These are phyloP conservation scores for Leonotis leonurus DNA, from an alignment of 257 asterid species.

Conservation along the genomic window DNA sequence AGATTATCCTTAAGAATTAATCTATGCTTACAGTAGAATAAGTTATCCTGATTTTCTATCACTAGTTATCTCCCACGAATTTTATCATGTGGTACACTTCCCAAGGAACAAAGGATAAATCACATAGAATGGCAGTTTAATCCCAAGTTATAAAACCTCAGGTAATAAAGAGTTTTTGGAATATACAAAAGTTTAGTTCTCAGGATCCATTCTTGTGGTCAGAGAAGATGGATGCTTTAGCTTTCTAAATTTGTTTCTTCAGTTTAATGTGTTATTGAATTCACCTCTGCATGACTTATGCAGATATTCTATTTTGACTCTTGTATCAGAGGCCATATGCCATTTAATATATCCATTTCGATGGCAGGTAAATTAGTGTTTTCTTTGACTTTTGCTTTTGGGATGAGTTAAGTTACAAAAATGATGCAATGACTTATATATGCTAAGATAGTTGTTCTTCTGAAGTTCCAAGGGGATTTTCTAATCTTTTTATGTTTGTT, in stretches of 20 bases:
- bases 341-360: conserved; percentile 97
- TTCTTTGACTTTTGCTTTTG: conserved; percentile 12
- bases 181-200: no score
- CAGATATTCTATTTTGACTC: conserved; percentile 93
- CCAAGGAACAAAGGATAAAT: no score
- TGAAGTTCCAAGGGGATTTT: conserved; percentile 23
- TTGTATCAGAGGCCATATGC: conserved; percentile 94
- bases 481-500: conserved; percentile 54
- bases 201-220: no score
- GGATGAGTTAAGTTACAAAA: conserved; percentile 12
- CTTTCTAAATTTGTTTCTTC: not conserved
- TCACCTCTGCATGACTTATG: conserved; percentile 18
- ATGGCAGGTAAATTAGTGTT: conserved; percentile 71
- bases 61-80: no score
- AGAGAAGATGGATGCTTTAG: no score
- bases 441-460: conserved; percentile 21
- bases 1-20: no score
- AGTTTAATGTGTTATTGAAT: not conserved
- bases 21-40: no score
- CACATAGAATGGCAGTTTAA: no score
- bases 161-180: no score
- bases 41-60: no score
- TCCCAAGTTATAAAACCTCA: no score
- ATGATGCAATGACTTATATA: conserved; percentile 5
- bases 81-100: no score